A percentile compares a stretch with the other conserved stretches of the same genome.
Evolutionary conservation across 2,329 filamentous ascomycete genomes (phyloP).

Genomic region (Colletotrichum australisinense): DNA sequence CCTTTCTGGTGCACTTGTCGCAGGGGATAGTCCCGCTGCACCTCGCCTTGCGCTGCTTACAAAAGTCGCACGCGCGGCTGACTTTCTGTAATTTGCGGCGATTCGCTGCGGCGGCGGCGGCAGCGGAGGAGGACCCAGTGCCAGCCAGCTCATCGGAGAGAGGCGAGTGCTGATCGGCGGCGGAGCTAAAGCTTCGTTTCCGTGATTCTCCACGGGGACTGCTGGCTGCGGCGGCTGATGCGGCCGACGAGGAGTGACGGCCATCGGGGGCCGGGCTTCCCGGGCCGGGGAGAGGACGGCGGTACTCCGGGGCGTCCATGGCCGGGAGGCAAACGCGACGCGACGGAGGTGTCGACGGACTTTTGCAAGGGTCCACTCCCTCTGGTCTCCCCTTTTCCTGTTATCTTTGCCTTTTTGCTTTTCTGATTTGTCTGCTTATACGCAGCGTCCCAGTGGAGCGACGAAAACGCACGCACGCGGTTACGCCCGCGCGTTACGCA

Average conservation of each 20-base stretch:
- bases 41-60: slow-evolving; percentile 51
- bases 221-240: background rate
- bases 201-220: slow-evolving; percentile 9
- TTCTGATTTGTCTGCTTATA: background rate
- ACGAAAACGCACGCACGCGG: background rate
- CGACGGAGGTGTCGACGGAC: slow-evolving; percentile 4
- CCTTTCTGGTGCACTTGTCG: slow-evolving; percentile 44
- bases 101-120: slow-evolving; percentile 4
- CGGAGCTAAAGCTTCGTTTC: slow-evolving; percentile 29
- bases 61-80: slow-evolving; percentile 51
- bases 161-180: slow-evolving; percentile 25
- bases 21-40: slow-evolving; percentile 50
- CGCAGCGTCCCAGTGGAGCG: background rate
- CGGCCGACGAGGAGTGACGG: slow-evolving; percentile 15
- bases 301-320: slow-evolving; percentile 23
- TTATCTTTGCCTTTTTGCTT: background rate
- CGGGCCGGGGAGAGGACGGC: slow-evolving; percentile 21
- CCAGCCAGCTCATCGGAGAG: slow-evolving; percentile 22
- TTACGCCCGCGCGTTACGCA: background rate
- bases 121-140: background rate
- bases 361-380: background rate
- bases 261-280: slow-evolving; percentile 3
- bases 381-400: background rate
- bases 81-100: slow-evolving; percentile 45
- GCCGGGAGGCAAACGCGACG: background rate